Conservation (phyloP, 2,329 filamentous ascomycete genomes). For the Cordyceps militaris region DNA sequence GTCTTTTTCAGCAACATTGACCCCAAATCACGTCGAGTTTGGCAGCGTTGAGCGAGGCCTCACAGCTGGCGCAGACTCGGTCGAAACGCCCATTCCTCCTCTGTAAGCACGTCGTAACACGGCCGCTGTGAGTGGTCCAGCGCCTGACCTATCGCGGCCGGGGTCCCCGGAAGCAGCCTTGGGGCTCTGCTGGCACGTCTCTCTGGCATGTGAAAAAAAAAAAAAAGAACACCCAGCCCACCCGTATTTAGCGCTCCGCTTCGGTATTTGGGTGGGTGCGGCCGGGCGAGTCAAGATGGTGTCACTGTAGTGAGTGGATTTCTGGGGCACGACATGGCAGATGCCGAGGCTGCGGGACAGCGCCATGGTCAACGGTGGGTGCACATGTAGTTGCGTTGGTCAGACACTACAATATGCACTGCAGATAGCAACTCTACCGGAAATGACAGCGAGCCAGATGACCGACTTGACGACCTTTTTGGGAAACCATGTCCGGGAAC, state of each 20-base stretch:
- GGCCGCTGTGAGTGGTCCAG: conserved; percentile 4
- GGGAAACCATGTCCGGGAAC: conserved; percentile 3
- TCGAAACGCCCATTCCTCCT: background rate
- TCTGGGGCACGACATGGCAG: background rate
- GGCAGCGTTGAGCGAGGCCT: background rate
- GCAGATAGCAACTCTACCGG: too few relatives aligned
- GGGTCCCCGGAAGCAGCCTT: conserved; percentile 1
- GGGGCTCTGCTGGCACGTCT: background rate
- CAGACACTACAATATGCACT: too few relatives aligned
- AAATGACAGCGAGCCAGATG: background rate
- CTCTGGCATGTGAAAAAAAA: too few relatives aligned
- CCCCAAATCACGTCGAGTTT: too few relatives aligned
- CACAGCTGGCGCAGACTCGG: background rate
- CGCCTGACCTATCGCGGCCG: background rate
- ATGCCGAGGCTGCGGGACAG: conserved; percentile 1
- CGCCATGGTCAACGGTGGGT: background rate
- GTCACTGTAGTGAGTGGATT: background rate
- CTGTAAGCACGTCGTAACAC: background rate
- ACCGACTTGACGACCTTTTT: background rate
- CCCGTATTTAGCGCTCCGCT: background rate
- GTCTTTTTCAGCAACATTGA: too few relatives aligned
- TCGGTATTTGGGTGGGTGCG: background rate
- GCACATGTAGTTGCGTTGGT: background rate
- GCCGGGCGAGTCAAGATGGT: too few relatives aligned
- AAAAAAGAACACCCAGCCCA: background rate